phyloP scores from a whole-genome alignment of 345 rosid species.

The Abelmoschus esculentus region DNA sequence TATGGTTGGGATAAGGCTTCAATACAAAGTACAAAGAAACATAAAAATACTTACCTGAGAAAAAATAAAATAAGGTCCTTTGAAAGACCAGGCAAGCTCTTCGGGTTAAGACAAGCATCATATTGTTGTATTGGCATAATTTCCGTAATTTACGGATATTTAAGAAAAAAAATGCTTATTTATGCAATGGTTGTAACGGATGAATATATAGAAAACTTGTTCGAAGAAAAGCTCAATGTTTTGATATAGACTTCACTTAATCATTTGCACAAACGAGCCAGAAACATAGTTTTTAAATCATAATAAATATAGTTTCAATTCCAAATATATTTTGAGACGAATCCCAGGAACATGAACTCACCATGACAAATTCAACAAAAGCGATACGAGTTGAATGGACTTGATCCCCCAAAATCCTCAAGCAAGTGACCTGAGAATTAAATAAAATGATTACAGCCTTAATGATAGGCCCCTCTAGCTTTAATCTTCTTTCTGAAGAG shows the following conservation, averaged over 20 bases:
- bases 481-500: no score
- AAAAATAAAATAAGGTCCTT: background rate
- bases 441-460: no score
- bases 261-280: background rate
- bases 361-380: no score
- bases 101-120: background rate
- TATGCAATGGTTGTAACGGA: background rate
- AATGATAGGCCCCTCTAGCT: no score
- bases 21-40: background rate
- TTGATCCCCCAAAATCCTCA: no score
- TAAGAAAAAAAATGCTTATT: background rate
- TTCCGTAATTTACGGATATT: no score
- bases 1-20: background rate
- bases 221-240: background rate
- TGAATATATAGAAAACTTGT: background rate
- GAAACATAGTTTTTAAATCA: slow-evolving; percentile 11
- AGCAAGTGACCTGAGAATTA: no score
- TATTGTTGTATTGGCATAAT: no score
- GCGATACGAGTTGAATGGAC: no score
- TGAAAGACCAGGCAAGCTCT: background rate
- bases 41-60: background rate
- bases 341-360: no score
- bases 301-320: background rate
- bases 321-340: background rate
- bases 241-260: background rate